Evolutionary conservation across 495 filamentous ascomycete genomes (phyloP), one percentile per base, ranked within the genome.

Genomic region (Aspergillus carlsbadensis): DNA sequence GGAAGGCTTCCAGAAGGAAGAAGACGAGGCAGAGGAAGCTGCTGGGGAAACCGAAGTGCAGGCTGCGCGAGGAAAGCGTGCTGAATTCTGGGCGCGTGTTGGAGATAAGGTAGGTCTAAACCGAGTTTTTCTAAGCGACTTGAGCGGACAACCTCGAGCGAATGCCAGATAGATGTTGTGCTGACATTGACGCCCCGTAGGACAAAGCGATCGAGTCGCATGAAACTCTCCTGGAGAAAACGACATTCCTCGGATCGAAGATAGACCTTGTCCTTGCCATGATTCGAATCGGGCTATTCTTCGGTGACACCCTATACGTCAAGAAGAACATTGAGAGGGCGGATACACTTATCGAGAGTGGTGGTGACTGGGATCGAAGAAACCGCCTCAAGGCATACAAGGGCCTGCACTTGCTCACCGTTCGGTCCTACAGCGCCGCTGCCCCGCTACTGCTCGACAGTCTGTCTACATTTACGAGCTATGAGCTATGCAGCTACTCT

Each of bases 321-420:
- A 96, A 92, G 83, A 96, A 95, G 78, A 90, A 88, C 33, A 84
- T 98, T 40, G 91, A 96, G 59, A 87, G 94, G 8, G 94, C 94
- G 57, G 88, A 90, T 77, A 82, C 87, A 14, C 80, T 98, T 26
- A 90, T 97, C 20, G 94, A 98, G 65, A 89, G 84, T 57, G 94
- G 94, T 62, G 94, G 94, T 61, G 94, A 98, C 70, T 98, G 94
- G 94, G 94, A 98, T 72, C 88, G 94, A 24, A 86, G 94, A 67
- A 98, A 98, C 74, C 88, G 94, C 46, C 83, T 98, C 40, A 98
- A 98, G 84, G 95, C 94, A 51, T 98, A 98, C 82, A 90, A 96
- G 72, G 94, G 94, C 58, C 77, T 98, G 29, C 88, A 97, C 68
- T 81, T 96, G 10, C 88, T 98, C 56, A 96, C 93, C 29, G 83